phyloP scores from a whole-genome alignment of 2,329 filamentous ascomycete genomes.

The Macroventuria anomochaeta region DNA sequence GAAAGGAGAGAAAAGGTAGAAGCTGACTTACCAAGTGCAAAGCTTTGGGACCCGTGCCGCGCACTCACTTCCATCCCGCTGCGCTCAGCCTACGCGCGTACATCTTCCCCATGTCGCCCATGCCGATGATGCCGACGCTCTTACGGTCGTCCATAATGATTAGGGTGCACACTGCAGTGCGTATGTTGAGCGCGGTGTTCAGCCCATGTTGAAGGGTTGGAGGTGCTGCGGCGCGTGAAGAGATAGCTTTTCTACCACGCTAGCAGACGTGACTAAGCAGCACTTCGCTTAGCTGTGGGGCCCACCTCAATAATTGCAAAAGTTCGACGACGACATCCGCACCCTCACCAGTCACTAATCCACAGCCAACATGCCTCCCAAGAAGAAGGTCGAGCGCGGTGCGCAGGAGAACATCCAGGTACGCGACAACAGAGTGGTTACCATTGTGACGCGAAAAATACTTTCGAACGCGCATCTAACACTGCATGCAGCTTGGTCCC shows the following conservation, averaged over 20 bases:
- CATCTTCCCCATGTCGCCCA: slow-evolving; percentile 99
- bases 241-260: slow-evolving; percentile 26
- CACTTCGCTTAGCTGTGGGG: slow-evolving; percentile 16
- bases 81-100: slow-evolving; percentile 87
- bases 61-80: slow-evolving; percentile 92
- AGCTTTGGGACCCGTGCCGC: slow-evolving; percentile 26
- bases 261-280: slow-evolving; percentile 23
- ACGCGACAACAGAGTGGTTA: background rate
- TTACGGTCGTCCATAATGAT: slow-evolving; percentile 65
- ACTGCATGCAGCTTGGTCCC: slow-evolving; percentile 72
- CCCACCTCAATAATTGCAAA: slow-evolving; percentile 25
- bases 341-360: slow-evolving; percentile 38
- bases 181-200: slow-evolving; percentile 34
- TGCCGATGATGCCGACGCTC: slow-evolving; percentile 92
- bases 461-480: background rate
- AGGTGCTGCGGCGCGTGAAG: slow-evolving; percentile 20
- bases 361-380: slow-evolving; percentile 74
- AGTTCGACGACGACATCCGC: slow-evolving; percentile 17
- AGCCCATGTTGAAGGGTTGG: slow-evolving; percentile 35
- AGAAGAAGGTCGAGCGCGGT: slow-evolving; percentile 82
- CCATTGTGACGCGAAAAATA: background rate
- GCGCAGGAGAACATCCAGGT: slow-evolving; percentile 85
- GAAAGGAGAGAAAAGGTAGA: slow-evolving; percentile 17
- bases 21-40: slow-evolving; percentile 36
- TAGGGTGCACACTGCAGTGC: slow-evolving; percentile 39